Evolutionary conservation across 1,139 yeast species (phyloP), one percentile per base, ranked within the genome.

Genomic region (Protomyces pachydermus): DNA sequence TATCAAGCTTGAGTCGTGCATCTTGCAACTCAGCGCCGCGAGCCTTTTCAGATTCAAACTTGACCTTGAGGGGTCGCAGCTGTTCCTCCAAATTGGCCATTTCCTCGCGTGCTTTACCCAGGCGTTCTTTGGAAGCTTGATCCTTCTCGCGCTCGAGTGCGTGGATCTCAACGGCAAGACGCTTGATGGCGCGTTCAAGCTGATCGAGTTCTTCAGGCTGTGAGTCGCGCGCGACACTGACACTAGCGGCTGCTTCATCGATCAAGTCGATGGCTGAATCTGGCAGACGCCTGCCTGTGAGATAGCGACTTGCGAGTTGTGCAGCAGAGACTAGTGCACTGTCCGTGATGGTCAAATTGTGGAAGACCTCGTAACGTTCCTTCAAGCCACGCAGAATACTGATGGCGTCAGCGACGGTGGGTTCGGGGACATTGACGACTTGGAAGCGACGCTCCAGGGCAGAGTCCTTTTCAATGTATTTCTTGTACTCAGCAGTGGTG

Each of bases 381-480:
- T 93, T 98, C 71, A 95, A 82, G 68, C 98, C 98, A 81, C 98
- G 87, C 71, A 95, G 82, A 67, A 93, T 93, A 8, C 98, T 97
- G 63, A 93, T 90, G 0, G 98, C 91, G 77, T 93, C 98, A 70
- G 87, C 83, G 38, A 90, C 84, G 0, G 97, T 87, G 65, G 98
- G 93, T 71, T 95, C 99, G 58, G 89, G 90, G 23, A 93, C 98
- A 73, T 91, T 96, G 70, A 95, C 88, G 75, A 90, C 91, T 77
- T 93, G 99, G 83, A 93, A 93, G 75, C 99, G 85, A 82, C 99
- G 88, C 76, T 93, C 99, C 75, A 93, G 91, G 0, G 99, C 98
- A 74, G 97, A 98, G 77, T 93, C 99, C 76, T 93, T 93, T 72
- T 95, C 90, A 68, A 93, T 87, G 73, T 86, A 85, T 74, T 91